phyloP scores from a whole-genome alignment of 345 rosid genomes.

The Salix caprea region DNA sequence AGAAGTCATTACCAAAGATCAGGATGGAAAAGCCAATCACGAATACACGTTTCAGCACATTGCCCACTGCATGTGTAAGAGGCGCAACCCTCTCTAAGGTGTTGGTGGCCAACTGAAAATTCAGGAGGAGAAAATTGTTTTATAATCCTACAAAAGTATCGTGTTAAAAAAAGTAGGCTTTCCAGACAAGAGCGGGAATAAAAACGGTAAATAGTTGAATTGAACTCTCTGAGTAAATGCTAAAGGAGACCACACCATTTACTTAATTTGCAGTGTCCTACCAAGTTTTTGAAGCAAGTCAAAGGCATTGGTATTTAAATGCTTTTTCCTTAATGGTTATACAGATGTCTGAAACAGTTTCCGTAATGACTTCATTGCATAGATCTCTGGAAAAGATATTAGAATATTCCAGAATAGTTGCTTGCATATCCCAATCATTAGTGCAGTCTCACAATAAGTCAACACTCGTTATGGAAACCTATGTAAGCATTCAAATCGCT shows the following conservation, averaged over 20 bases:
- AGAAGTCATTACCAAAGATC: constrained; percentile 48
- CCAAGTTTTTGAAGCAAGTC: not conserved
- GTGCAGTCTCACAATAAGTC: not conserved
- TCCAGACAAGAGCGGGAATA: not conserved
- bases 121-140: not conserved
- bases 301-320: not conserved
- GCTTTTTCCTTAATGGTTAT: not conserved
- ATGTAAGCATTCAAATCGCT: not conserved
- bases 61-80: constrained; percentile 95
- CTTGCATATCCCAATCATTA: not conserved
- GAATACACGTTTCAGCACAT: constrained; percentile 95
- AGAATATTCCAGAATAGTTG: not conserved
- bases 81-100: constrained; percentile 98
- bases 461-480: not conserved
- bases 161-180: not conserved
- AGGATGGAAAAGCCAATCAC: constrained; percentile 93
- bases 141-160: not conserved
- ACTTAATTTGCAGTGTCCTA: not conserved
- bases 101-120: constrained; percentile 81
- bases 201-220: not conserved
- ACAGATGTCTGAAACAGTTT: not conserved
- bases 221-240: not conserved
- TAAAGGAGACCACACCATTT: not conserved
- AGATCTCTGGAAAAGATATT: not conserved
- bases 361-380: not conserved